Conservation (phyloP, 768 basidiomycete species). For the Chalciporus pseudorubinellus region DNA sequence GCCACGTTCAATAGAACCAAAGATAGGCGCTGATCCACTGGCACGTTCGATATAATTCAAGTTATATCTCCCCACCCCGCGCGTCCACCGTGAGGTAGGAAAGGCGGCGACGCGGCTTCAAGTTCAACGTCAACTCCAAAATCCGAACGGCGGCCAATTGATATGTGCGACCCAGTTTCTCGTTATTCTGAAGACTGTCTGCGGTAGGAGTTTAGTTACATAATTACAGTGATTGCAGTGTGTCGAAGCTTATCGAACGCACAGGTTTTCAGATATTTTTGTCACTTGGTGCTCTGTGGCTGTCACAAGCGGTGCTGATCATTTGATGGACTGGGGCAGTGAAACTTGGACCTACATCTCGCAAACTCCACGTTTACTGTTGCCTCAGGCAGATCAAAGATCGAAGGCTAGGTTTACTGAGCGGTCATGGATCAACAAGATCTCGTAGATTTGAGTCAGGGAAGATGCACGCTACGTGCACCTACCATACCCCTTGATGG, state of each 20-base stretch:
- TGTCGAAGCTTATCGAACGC: too few species aligned
- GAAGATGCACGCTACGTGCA: slow-evolving; percentile 33
- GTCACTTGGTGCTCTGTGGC: too few species aligned
- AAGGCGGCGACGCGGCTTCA: too few species aligned
- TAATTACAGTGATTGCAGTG: too few species aligned
- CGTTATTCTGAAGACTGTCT: slow-evolving; percentile 2
- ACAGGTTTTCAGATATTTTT: too few species aligned
- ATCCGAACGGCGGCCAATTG: background rate
- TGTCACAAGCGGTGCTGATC: too few species aligned
- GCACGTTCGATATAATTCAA: background rate
- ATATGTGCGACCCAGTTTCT: background rate
- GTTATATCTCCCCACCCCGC: background rate
- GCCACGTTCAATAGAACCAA: background rate
- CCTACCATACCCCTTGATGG: slow-evolving; percentile 44
- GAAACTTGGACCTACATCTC: slow-evolving; percentile 15
- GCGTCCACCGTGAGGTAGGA: background rate
- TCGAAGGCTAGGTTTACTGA: too few species aligned
- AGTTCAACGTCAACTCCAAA: too few species aligned
- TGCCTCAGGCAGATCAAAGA: too few species aligned
- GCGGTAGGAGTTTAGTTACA: background rate
- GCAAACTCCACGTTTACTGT: too few species aligned
- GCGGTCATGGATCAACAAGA: slow-evolving; percentile 15
- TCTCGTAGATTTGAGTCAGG: slow-evolving; percentile 5
- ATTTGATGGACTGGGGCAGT: too few species aligned
- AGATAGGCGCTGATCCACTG: background rate